Base-by-base conservation (phyloP, 2,329 filamentous ascomycete species). In the Microsporum ferrugineum region DNA sequence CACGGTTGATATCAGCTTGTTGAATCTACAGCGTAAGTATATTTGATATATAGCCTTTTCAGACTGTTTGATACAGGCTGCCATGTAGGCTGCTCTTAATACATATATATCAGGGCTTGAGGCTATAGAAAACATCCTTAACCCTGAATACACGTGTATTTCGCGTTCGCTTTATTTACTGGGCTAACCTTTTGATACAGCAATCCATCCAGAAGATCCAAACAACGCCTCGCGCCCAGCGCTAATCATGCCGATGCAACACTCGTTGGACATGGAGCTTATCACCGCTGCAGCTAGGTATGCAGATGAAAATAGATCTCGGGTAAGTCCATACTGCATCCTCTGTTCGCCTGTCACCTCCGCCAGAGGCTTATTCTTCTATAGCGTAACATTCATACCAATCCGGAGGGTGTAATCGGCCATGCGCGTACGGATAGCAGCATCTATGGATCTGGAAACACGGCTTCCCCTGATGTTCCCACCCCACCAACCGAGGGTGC, bases 11-110 rank as follows among this genome's bases (percentile, higher is more conserved):
- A 47, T 62, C 23, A 49, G 49, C 7, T 31, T 45, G 39, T 51
- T 57, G 14, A 57, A 51, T 23, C 31, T 62, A 8, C 58, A 60
- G 33, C 61, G 61, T 62, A 60, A 57, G 61, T 62, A 14, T 34
- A 23, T 1, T 34, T 6, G 10, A 17, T n/a, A 10, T 27, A 55
- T 34, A 55, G 3, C 12, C 51, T 31, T 6, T n/a, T n/a, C n/a
- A n/a, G n/a, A n/a, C n/a, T 36, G 33, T 31, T 17, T 29, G 27
- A 29, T 8, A 31, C 12, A 31, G 27, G 8, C 23, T 10, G 27
- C 23, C 3, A 12, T 14, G 10, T 39, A 12, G 38, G 38, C 45
- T 51, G 23, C 10, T 14, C 14, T 17, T 36, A 23, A 51, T 17
- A 34, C 12, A 12, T 17, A 3, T 34, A 34, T 12, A 17, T 3